Evolutionary conservation across 2,329 filamentous ascomycete genomes (phyloP).

Genomic region (Paecilomyces formosus): DNA sequence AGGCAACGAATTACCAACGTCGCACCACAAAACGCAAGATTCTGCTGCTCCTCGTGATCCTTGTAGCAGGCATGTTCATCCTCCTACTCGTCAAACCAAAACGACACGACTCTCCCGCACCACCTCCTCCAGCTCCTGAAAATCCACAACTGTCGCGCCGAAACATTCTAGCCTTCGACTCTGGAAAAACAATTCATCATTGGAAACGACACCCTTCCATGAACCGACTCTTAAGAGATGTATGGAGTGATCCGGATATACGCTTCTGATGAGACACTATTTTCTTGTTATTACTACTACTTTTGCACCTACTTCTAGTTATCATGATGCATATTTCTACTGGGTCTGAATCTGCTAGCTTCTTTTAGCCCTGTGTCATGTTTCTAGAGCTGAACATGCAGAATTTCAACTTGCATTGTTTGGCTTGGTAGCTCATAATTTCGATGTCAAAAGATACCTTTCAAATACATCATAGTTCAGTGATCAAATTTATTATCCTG

Average conservation of each 20-base stretch:
- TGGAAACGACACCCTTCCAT: slow-evolving; percentile 14
- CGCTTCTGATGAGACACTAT: slow-evolving; percentile 13
- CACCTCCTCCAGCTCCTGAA: slow-evolving; percentile 14
- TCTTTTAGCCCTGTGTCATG: neutral
- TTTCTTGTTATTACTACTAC: slow-evolving; percentile 14
- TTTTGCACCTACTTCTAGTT: neutral
- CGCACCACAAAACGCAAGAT: slow-evolving; percentile 86
- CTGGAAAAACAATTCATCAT: slow-evolving; percentile 10
- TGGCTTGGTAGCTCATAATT: neutral
- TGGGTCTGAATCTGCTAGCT: neutral
- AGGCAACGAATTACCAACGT: slow-evolving; percentile 79
- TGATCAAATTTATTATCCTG: too few species aligned
- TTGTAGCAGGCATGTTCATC: slow-evolving; percentile 83
- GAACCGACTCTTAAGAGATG: slow-evolving; percentile 17
- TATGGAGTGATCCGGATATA: slow-evolving; percentile 30
- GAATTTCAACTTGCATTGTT: neutral
- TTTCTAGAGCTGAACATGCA: neutral
- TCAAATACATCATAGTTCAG: slow-evolving; percentile 1
- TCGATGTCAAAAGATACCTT: neutral
- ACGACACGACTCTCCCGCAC: slow-evolving; percentile 16
- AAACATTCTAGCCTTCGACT: slow-evolving; percentile 12
- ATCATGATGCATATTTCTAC: neutral
- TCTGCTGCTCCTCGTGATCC: slow-evolving; percentile 75
- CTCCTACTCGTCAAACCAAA: slow-evolving; percentile 74
- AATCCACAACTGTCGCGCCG: slow-evolving; percentile 12